These are phyloP conservation scores for Coemansia sp. DNA, from an alignment of 192 early-diverging fungal species.

Conservation along the genomic window DNA sequence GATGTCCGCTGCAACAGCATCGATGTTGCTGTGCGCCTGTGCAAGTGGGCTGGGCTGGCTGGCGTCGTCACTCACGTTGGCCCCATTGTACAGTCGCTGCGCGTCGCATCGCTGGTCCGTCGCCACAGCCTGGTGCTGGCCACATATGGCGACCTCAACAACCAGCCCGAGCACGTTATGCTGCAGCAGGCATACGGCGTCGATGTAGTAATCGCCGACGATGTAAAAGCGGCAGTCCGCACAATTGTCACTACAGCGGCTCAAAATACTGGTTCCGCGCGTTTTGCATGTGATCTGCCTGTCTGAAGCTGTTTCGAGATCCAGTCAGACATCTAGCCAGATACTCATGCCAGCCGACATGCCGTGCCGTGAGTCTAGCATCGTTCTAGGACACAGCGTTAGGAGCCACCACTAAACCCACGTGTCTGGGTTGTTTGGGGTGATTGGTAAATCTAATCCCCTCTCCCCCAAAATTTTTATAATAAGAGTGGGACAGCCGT, in stretches of 20 bases:
- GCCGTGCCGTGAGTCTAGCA: no score
- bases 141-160: conserved; percentile 83
- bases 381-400: no score
- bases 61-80: conserved; percentile 77
- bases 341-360: no score
- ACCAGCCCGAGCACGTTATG: conserved; percentile 65
- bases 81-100: conserved; percentile 74
- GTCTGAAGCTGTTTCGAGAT: no score
- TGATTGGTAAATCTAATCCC: not conserved
- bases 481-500: not conserved
- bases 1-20: conserved; percentile 82
- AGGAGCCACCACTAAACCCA: not conserved
- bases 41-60: conserved; percentile 64
- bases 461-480: not conserved
- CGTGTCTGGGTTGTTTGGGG: not conserved
- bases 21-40: conserved; percentile 73
- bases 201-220: conserved; percentile 82
- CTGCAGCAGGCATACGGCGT: conserved; percentile 77
- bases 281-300: no score
- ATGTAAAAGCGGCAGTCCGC: conserved; percentile 51
- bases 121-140: conserved; percentile 68
- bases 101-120: conserved; percentile 67
- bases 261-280: no score
- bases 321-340: no score
- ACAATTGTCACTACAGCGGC: no score